These are phyloP conservation scores for Nothophytophthora sp. DNA, from an alignment of 352 stramenopile genomes.

Conservation along the genomic window DNA sequence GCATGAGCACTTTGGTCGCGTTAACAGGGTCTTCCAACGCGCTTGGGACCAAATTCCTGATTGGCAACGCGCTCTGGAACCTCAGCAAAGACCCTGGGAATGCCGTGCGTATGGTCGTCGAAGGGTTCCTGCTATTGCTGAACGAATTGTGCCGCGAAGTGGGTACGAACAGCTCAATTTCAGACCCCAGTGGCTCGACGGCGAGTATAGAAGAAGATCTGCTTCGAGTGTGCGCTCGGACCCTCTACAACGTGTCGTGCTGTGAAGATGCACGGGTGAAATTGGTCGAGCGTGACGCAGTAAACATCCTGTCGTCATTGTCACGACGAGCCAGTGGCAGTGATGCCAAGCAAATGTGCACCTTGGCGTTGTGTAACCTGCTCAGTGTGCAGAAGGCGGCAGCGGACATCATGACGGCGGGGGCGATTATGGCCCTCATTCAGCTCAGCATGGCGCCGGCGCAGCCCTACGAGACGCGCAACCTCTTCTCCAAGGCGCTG, in stretches of 20 bases:
- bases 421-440: slow-evolving; percentile 66
- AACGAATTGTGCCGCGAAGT: slow-evolving; percentile 54
- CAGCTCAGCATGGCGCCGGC: slow-evolving; percentile 52
- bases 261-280: slow-evolving; percentile 67
- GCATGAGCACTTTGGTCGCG: slow-evolving; percentile 53
- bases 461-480: slow-evolving; percentile 48
- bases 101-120: slow-evolving; percentile 72
- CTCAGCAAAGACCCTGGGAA: slow-evolving; percentile 73
- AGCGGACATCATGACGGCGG: slow-evolving; percentile 64
- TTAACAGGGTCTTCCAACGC: slow-evolving; percentile 36
- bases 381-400: slow-evolving; percentile 74
- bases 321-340: slow-evolving; percentile 32
- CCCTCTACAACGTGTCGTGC: slow-evolving; percentile 74
- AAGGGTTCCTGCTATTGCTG: slow-evolving; percentile 62
- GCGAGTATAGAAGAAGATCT: slow-evolving; percentile 22
- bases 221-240: slow-evolving; percentile 49
- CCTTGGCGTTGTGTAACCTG: slow-evolving; percentile 74
- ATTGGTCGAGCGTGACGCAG: slow-evolving; percentile 67
- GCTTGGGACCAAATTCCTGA: slow-evolving; percentile 46
- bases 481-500: slow-evolving; percentile 67
- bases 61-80: slow-evolving; percentile 63
- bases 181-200: neutral
- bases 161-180: neutral
- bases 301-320: slow-evolving; percentile 53
- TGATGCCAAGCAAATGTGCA: slow-evolving; percentile 78